Evolutionary conservation across 768 basidiomycete species (phyloP), one percentile per base, ranked within the genome.

Genomic region (Mycena sanguinolenta): DNA sequence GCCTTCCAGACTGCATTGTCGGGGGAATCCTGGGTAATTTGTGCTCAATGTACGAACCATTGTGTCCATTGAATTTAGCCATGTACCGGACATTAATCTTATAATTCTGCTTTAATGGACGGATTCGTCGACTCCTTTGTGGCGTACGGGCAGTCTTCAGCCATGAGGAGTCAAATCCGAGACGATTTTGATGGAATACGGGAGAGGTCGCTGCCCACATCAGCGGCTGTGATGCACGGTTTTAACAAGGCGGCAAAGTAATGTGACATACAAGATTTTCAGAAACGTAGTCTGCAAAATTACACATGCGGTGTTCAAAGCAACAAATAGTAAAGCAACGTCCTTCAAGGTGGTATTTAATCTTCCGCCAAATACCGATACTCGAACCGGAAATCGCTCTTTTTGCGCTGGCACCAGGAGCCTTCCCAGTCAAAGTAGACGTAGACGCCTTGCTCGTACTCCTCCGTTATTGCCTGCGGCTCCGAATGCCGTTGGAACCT

Each of bases 391-490:
- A 99, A 99, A 80, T 99, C 97, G 79, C 92, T 93, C 88, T 99
- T 99, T 85, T 96, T 95, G 78, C 97, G 87, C 79, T 97, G 96
- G 80, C 96, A 98, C 98, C 97, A 99, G 73, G 94, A 95, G 63
- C 95, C 95, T 80, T 98, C 97, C 97, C 97, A 98, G 82, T 98
- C 97, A 80, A 99, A 98, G 86, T 99, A 99, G 25, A 98, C 94
- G 80, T 99, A 99, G 21, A 98, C 96, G 16, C 98, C 98, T 84
- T 99, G 97, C 82, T 99, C 98, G 80, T 98, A 99, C 79, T 99
- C 97, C 75, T 98, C 97, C 62, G 98, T 99, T 79, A 99, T 98
- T 3, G 96, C 96, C 77, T 97, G 95, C 9, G 98, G 98, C 79
- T 99, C 97, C 32, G 95, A 96, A 76, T 98, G 95, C 44, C 98